Evolutionary conservation across 352 stramenopile species (phyloP).

Genomic region (Pythium chondricola): DNA sequence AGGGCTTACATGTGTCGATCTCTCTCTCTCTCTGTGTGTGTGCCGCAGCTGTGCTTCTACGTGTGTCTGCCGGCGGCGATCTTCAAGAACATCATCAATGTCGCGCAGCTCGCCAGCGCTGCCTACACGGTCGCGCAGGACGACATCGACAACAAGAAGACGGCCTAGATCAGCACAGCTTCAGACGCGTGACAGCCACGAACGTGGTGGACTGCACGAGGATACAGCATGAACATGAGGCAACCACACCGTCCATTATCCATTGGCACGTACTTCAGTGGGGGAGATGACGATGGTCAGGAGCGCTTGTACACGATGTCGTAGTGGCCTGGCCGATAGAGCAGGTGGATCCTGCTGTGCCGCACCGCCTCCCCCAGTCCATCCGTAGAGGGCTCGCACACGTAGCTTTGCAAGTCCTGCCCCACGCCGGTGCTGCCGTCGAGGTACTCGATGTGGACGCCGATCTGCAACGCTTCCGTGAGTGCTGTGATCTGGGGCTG

Average conservation of each 20-base stretch:
- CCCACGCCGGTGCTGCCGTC: slow-evolving; percentile 66
- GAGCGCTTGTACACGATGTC: slow-evolving; percentile 97
- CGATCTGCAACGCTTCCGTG: slow-evolving; percentile 85
- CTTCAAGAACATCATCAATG: slow-evolving; percentile 92
- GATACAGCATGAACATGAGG: not conserved
- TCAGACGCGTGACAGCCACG: not conserved
- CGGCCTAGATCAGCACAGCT: slow-evolving; percentile 29
- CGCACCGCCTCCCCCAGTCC: not conserved
- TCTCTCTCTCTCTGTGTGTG: not conserved
- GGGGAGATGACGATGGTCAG: too few relatives aligned
- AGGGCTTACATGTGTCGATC: not conserved
- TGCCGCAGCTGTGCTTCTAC: slow-evolving; percentile 67
- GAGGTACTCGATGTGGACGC: slow-evolving; percentile 91
- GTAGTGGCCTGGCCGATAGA: slow-evolving; percentile 95
- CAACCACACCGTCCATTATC: too few relatives aligned
- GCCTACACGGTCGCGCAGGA: slow-evolving; percentile 71
- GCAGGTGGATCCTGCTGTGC: slow-evolving; percentile 50
- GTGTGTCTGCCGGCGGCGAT: slow-evolving; percentile 86
- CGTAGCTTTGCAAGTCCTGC: slow-evolving; percentile 55
- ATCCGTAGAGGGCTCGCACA: slow-evolving; percentile 29
- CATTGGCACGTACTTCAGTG: too few relatives aligned
- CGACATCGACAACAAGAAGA: slow-evolving; percentile 56
- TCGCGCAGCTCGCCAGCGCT: slow-evolving; percentile 87
- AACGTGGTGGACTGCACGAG: not conserved
- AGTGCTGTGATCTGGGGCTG: slow-evolving; percentile 91